Evolutionary conservation across 306 rosid genomes (phyloP).

Genomic region (Quercus engelmannii): DNA sequence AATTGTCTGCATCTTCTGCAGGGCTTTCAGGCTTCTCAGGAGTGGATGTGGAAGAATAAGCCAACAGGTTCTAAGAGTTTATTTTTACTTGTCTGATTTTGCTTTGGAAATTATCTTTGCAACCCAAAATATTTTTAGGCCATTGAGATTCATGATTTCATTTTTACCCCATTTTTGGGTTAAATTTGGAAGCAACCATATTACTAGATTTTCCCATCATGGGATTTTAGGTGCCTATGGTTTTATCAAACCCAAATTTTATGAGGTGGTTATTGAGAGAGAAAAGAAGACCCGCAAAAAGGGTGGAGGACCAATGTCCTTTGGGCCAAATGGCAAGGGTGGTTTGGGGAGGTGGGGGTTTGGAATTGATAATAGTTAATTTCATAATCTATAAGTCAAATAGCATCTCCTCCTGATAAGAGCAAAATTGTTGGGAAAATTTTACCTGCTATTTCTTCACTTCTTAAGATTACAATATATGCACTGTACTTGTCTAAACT

Average conservation of each 20-base stretch:
- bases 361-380: not conserved
- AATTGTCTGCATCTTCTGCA: slow-evolving; percentile 29
- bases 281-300: too few relatives aligned
- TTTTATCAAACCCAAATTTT: not conserved
- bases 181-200: not conserved
- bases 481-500: not conserved
- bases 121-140: too few relatives aligned
- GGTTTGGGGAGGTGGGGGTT: too few relatives aligned
- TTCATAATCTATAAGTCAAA: not conserved
- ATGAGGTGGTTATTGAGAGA: not conserved
- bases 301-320: too few relatives aligned
- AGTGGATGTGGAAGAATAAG: slow-evolving; percentile 83
- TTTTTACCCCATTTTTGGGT: not conserved
- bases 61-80: slow-evolving; percentile 61
- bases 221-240: not conserved
- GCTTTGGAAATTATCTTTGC: not conserved
- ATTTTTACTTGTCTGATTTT: slow-evolving; percentile 8
- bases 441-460: not conserved
- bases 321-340: too few relatives aligned
- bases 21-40: slow-evolving; percentile 67
- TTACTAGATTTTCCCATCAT: not conserved
- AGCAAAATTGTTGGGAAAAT: not conserved
- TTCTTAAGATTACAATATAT: not conserved
- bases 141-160: not conserved
- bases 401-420: too few relatives aligned